These are phyloP conservation scores for Bipolaris gigantea DNA, from an alignment of 2,329 filamentous ascomycete species.

Conservation along the genomic window DNA sequence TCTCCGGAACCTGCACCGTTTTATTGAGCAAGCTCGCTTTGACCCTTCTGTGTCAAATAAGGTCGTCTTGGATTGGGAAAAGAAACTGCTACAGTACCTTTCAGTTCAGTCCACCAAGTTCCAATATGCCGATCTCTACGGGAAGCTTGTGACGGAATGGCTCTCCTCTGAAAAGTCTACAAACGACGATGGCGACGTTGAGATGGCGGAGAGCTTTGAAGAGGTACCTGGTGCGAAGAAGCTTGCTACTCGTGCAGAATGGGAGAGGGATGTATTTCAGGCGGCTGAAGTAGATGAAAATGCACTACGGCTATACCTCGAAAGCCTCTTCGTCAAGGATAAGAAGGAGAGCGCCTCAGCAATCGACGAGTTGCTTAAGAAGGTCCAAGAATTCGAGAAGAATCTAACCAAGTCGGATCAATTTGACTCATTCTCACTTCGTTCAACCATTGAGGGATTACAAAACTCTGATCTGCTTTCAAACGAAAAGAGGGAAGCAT, in stretches of 20 bases:
- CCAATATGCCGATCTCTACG: constrained; percentile 41
- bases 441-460: constrained; percentile 50
- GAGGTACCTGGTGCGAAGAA: constrained; percentile 37
- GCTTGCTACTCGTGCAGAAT: constrained; percentile 30
- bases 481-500: constrained; percentile 39
- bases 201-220: constrained; percentile 36
- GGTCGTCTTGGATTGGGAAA: constrained; percentile 40
- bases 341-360: constrained; percentile 22
- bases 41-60: constrained; percentile 42
- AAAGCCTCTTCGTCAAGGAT: constrained; percentile 24
- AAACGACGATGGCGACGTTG: constrained; percentile 22
- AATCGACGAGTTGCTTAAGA: constrained; percentile 22
- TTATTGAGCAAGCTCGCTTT: constrained; percentile 42
- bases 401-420: constrained; percentile 20
- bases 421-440: constrained; percentile 43
- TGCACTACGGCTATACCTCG: constrained; percentile 28
- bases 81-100: constrained; percentile 34
- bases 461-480: constrained; percentile 51
- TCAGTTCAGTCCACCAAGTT: constrained; percentile 42
- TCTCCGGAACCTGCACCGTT: constrained; percentile 39
- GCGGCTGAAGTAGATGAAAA: constrained; percentile 26
- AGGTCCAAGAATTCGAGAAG: constrained; percentile 27
- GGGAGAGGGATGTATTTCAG: constrained; percentile 41
- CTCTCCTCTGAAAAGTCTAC: constrained; percentile 31
- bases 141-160: constrained; percentile 43